Conservation (phyloP, 129 eudicot species). For the Arctium lappa region DNA sequence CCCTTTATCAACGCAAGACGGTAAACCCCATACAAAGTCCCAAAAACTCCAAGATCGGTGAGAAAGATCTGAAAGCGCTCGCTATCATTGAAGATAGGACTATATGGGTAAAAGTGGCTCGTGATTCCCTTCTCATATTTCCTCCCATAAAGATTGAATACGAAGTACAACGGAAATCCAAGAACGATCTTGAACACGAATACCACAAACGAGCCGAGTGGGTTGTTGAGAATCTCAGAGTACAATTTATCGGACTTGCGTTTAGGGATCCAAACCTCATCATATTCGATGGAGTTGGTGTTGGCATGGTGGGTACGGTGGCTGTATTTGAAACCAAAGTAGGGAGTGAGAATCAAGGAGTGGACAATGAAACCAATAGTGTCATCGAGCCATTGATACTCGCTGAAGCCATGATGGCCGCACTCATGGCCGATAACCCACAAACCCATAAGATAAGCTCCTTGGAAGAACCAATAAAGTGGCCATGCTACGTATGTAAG, state of each 20-base stretch:
- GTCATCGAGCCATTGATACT: constrained; percentile 29
- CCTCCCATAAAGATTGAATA: constrained; percentile 25
- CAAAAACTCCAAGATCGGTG: constrained; percentile 26
- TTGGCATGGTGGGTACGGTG: constrained; percentile 39
- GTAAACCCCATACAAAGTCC: constrained; percentile 6
- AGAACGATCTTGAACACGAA: constrained; percentile 22
- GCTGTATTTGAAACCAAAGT: constrained; percentile 32
- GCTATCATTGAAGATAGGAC: constrained; percentile 29
- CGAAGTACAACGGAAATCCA: constrained; percentile 25
- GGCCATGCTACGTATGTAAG: constrained; percentile 26
- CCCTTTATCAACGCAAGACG: constrained; percentile 12
- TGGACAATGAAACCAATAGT: constrained; percentile 34
- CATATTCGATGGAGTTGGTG: constrained; percentile 36
- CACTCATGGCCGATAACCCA: constrained; percentile 43
- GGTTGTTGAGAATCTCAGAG: constrained; percentile 28
- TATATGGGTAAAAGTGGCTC: constrained; percentile 28
- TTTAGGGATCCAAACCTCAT: constrained; percentile 30
- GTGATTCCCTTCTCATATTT: constrained; percentile 29
- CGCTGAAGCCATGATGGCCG: constrained; percentile 34
- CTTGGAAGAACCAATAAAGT: constrained; percentile 29
- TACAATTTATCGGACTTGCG: constrained; percentile 12
- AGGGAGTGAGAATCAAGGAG: constrained; percentile 21
- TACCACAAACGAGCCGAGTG: constrained; percentile 17
- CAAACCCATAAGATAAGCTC: constrained; percentile 22
- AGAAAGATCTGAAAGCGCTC: constrained; percentile 27